phyloP scores from a whole-genome alignment of 495 filamentous ascomycete species.

The Annulohypoxylon stygium region DNA sequence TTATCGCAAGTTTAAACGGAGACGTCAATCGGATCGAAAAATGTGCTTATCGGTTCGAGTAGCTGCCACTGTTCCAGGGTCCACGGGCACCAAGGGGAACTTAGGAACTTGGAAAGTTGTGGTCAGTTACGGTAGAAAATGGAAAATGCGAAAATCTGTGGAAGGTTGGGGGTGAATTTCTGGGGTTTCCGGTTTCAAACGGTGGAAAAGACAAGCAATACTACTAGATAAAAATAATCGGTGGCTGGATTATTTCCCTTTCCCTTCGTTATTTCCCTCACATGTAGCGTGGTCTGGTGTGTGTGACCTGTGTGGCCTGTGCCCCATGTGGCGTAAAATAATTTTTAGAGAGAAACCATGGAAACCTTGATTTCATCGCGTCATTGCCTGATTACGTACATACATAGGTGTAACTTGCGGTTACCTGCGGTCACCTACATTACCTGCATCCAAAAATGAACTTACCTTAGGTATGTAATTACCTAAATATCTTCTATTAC shows the following conservation, averaged over 20 bases:
- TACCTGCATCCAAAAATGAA: too few relatives aligned
- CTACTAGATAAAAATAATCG: conserved; percentile 15
- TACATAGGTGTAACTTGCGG: background rate
- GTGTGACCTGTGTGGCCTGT: background rate
- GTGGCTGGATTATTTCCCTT: conserved; percentile 23
- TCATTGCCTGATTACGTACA: background rate
- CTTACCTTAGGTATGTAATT: background rate
- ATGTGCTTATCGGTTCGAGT: conserved; percentile 22
- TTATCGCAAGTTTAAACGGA: conserved; percentile 25
- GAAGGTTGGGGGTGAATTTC: conserved; percentile 29
- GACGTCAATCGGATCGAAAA: conserved; percentile 12
- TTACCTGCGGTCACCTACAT: background rate
- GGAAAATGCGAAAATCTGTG: conserved; percentile 22
- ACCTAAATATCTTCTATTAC: background rate
- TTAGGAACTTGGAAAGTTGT: conserved; percentile 5
- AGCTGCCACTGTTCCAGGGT: background rate
- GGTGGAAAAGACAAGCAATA: conserved; percentile 20
- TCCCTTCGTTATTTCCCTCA: background rate
- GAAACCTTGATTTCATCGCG: background rate
- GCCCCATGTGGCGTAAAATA: background rate
- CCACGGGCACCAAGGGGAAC: background rate
- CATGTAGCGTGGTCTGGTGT: too few relatives aligned
- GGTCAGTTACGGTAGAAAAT: conserved; percentile 32
- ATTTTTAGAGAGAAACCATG: background rate
- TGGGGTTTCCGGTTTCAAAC: conserved; percentile 45